A percentile compares a stretch with the other conserved stretches of the same genome.
Conservation (phyloP, 2,329 filamentous ascomycete genomes). For the Stachybotrys chlorohalonatus region DNA sequence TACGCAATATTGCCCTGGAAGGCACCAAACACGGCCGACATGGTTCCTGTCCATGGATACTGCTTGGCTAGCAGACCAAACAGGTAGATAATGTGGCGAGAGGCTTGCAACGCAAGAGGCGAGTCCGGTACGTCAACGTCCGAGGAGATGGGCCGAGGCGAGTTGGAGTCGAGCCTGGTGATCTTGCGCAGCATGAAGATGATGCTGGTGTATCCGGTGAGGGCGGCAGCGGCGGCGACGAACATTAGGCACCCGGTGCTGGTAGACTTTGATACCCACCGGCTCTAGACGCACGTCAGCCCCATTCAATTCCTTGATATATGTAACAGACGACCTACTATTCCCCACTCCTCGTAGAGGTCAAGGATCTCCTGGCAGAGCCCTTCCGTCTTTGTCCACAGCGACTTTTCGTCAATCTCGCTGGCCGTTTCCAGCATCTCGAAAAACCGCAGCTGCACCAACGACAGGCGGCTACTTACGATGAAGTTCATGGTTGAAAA, state of each 20-base stretch:
- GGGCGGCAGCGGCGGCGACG: neutral
- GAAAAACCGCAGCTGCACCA: neutral
- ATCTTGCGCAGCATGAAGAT: neutral
- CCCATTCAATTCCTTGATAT: neutral
- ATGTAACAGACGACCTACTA: neutral
- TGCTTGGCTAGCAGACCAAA: neutral
- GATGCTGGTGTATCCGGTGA: neutral
- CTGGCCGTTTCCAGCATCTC: neutral
- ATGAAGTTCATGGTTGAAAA: neutral
- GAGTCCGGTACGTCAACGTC: neutral
- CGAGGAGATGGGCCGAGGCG: neutral
- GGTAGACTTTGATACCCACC: neutral
- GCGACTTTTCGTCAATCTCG: neutral
- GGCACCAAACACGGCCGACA: neutral
- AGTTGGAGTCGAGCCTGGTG: neutral
- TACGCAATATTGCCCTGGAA: neutral
- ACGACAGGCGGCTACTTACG: neutral
- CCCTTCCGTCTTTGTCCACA: neutral
- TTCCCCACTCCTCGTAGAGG: neutral
- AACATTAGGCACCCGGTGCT: neutral
- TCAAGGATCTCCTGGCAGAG: neutral
- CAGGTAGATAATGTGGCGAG: neutral
- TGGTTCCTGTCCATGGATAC: neutral
- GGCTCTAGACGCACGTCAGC: neutral
- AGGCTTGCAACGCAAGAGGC: neutral